Conservation (phyloP, 192 early-diverging fungal species). For the Gigaspora rosea region DNA sequence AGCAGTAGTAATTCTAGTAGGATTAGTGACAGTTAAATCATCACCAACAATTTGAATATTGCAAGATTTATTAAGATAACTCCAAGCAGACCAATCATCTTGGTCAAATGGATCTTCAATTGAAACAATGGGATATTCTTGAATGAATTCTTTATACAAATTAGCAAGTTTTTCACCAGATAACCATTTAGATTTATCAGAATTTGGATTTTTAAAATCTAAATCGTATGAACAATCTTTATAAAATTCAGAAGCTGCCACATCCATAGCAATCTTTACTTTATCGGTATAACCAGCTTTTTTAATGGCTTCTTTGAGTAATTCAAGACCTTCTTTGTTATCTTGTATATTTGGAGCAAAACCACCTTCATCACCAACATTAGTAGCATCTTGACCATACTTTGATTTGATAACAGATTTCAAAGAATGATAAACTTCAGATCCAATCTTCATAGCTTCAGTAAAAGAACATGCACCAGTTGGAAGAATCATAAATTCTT, state of each 20-base stretch:
- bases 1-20: constrained; percentile 83
- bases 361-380: constrained; percentile 99
- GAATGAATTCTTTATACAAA: constrained; percentile 81
- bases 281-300: constrained; percentile 96
- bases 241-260: constrained; percentile 98
- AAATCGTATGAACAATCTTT: constrained; percentile 96
- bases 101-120: constrained; percentile 99
- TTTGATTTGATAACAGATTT: constrained; percentile 98
- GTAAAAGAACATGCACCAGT: constrained; percentile 90
- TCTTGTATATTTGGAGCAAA: constrained; percentile 99
- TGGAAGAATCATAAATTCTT: constrained; percentile 99
- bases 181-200: constrained; percentile 72
- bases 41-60: constrained; percentile 95
- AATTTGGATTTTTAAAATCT: constrained; percentile 93
- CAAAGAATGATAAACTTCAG: constrained; percentile 95
- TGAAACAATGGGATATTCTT: constrained; percentile 89
- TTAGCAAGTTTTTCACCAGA: constrained; percentile 78
- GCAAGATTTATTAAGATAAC: constrained; percentile 63
- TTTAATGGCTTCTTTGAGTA: constrained; percentile 86
- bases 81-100: constrained; percentile 96
- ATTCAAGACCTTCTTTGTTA: constrained; percentile 93
- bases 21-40: constrained; percentile 99
- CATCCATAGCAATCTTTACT: constrained; percentile 97
- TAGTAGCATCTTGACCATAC: constrained; percentile 98
- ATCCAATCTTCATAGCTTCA: constrained; percentile 97